Conservation (phyloP, 768 basidiomycete species). For the Termitomyces sp. region DNA sequence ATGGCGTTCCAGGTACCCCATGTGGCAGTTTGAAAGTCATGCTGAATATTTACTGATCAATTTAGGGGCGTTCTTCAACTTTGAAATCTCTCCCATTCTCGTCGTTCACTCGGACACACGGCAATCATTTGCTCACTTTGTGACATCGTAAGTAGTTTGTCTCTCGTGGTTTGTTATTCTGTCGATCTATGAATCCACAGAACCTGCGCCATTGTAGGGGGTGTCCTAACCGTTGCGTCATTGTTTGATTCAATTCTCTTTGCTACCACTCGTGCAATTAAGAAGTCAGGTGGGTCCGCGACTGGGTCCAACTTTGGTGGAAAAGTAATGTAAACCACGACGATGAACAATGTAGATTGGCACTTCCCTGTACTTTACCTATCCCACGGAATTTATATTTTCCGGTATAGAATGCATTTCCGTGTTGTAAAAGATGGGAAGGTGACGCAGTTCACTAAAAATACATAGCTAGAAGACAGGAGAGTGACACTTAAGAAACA, state of each 20-base stretch:
- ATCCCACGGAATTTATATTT: slow-evolving; percentile 7
- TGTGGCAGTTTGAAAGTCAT: background rate
- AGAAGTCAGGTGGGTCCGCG: slow-evolving; percentile 42
- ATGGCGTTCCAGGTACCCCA: slow-evolving; percentile 57
- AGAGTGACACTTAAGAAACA: background rate
- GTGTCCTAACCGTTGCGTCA: slow-evolving; percentile 91
- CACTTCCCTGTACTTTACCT: slow-evolving; percentile 8
- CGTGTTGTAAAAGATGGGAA: slow-evolving; percentile 8
- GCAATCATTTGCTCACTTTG: slow-evolving; percentile 96
- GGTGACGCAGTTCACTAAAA: background rate
- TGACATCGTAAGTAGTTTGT: slow-evolving; percentile 75
- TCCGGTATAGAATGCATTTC: slow-evolving; percentile 3
- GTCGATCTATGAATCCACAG: slow-evolving; percentile 31
- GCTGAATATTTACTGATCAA: too few species aligned
- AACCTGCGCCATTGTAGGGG: slow-evolving; percentile 96
- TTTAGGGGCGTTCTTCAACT: slow-evolving; percentile 83
- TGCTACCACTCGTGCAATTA: slow-evolving; percentile 69
- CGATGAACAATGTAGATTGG: background rate
- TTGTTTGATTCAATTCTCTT: slow-evolving; percentile 85
- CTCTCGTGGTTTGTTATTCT: background rate
- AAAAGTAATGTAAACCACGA: slow-evolving; percentile 37
- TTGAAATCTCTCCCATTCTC: slow-evolving; percentile 94
- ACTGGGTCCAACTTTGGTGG: slow-evolving; percentile 24
- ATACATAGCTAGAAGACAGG: background rate
- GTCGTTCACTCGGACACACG: slow-evolving; percentile 87